These are phyloP conservation scores for Trichoderma lentiforme DNA, from an alignment of 2,329 filamentous ascomycete genomes.

Conservation along the genomic window DNA sequence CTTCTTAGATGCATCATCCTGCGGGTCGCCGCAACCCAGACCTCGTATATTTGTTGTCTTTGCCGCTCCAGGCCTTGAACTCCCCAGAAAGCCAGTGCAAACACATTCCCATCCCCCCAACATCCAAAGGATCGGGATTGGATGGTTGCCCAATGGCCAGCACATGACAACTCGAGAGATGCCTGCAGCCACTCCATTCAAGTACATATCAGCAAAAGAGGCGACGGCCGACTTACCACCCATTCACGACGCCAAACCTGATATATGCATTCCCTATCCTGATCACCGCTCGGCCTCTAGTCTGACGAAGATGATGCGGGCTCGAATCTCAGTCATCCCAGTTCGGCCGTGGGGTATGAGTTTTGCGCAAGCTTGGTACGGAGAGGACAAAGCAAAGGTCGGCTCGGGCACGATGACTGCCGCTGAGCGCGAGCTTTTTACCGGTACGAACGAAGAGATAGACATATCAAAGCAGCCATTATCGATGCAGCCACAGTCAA, in stretches of 20 bases:
- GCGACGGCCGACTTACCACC: slow-evolving; percentile 58
- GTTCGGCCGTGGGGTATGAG: slow-evolving; percentile 53
- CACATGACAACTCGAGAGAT: slow-evolving; percentile 52
- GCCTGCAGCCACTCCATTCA: slow-evolving; percentile 54
- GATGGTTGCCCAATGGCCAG: slow-evolving; percentile 57
- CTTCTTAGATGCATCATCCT: slow-evolving; percentile 66
- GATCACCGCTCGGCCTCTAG: slow-evolving; percentile 60
- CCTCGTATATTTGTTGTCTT: slow-evolving; percentile 69
- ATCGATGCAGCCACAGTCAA: slow-evolving; percentile 36
- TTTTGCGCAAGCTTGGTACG: slow-evolving; percentile 46
- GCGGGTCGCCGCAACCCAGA: slow-evolving; percentile 63
- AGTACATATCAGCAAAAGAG: slow-evolving; percentile 50
- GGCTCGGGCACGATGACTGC: slow-evolving; percentile 35
- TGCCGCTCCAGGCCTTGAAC: slow-evolving; percentile 60
- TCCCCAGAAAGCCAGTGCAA: slow-evolving; percentile 53
- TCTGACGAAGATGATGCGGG: slow-evolving; percentile 38
- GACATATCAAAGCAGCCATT: slow-evolving; percentile 19
- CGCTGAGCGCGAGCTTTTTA: slow-evolving; percentile 40
- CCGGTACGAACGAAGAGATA: slow-evolving; percentile 18
- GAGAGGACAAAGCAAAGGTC: slow-evolving; percentile 23
- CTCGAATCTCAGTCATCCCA: slow-evolving; percentile 57
- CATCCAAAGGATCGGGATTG: slow-evolving; percentile 42
- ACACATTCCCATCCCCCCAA: slow-evolving; percentile 60
- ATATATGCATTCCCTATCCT: slow-evolving; percentile 61
- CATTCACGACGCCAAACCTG: slow-evolving; percentile 59